Evolutionary conservation across 352 stramenopile genomes (phyloP).

Genomic region (Phytophthora pini): DNA sequence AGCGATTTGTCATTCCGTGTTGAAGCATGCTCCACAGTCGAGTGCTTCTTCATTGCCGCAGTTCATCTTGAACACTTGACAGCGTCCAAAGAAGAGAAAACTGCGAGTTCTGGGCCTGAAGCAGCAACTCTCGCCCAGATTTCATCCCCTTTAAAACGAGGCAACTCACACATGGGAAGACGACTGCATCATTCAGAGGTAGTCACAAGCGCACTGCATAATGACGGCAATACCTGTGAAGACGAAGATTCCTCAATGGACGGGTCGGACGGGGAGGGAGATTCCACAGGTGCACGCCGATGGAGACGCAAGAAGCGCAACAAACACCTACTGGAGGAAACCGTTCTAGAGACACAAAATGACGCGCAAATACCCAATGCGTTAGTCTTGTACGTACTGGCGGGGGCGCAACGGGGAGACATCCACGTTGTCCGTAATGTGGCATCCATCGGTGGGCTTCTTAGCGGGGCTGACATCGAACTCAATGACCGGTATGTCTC

Average conservation of each 20-base stretch:
- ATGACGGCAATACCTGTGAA: conserved; percentile 7
- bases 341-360: conserved; percentile 57
- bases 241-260: conserved; percentile 24
- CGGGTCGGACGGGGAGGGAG: conserved; percentile 12
- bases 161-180: conserved; percentile 24
- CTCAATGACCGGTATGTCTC: conserved; percentile 77
- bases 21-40: conserved; percentile 49
- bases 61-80: conserved; percentile 35
- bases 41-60: conserved; percentile 66
- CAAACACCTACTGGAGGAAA: conserved; percentile 68
- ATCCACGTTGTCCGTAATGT: conserved; percentile 80
- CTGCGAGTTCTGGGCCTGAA: neutral
- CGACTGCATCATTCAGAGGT: conserved; percentile 44
- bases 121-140: neutral
- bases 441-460: conserved; percentile 55
- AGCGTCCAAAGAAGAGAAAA: neutral
- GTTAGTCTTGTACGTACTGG: conserved; percentile 83
- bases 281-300: conserved; percentile 38
- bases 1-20: conserved; percentile 24
- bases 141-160: conserved; percentile 24
- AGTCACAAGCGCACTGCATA: conserved; percentile 39
- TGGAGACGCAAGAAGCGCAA: conserved; percentile 86
- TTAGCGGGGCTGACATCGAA: conserved; percentile 71
- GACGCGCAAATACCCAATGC: conserved; percentile 59
- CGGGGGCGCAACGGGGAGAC: conserved; percentile 73